phyloP scores from a whole-genome alignment of 2,329 filamentous ascomycete species.

The Trichophyton benhamiae region DNA sequence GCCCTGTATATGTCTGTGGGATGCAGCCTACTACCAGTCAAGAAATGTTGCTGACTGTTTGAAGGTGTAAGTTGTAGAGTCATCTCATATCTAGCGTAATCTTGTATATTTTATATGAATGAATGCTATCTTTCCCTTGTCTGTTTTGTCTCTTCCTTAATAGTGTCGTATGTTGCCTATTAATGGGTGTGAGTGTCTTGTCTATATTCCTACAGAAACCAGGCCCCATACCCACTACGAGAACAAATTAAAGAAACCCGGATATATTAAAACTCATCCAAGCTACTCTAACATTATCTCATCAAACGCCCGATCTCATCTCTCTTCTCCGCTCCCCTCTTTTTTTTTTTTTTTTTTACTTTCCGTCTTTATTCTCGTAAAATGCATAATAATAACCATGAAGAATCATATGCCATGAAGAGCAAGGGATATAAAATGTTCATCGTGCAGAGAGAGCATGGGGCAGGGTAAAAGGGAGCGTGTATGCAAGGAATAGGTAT shows the following conservation, averaged over 20 bases:
- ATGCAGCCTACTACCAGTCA: background rate
- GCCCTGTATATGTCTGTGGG: background rate
- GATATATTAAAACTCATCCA: background rate
- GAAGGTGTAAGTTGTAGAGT: background rate
- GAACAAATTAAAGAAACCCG: background rate
- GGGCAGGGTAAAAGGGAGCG: background rate
- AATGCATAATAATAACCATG: background rate
- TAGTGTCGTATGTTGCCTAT: no score
- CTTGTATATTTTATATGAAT: no score
- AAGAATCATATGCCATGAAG: background rate
- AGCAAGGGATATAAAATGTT: background rate
- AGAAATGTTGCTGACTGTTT: background rate
- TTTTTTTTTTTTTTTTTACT: background rate
- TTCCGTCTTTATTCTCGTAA: background rate
- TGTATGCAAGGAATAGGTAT: background rate
- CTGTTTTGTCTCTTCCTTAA: no score
- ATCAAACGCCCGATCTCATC: background rate
- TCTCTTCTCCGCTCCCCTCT: background rate
- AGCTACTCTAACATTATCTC: background rate
- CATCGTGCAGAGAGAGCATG: background rate
- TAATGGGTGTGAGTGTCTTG: no score
- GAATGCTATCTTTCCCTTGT: no score
- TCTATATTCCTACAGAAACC: no score
- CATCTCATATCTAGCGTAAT: no score
- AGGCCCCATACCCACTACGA: background rate